Conservation (phyloP, 805 yeast species). For the Clavispora fructus region DNA sequence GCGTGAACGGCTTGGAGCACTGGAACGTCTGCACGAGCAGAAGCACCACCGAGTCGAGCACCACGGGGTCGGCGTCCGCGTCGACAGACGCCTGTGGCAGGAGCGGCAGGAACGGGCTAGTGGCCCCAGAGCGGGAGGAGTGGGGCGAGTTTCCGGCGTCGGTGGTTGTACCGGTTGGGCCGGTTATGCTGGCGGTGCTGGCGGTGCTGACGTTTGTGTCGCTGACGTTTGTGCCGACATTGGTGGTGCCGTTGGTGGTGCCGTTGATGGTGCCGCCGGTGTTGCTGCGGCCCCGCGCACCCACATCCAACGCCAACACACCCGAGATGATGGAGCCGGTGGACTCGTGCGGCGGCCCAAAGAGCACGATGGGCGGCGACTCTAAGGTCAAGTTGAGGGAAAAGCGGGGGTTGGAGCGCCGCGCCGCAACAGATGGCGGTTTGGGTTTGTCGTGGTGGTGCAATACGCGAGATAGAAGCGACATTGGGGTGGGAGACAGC, state of each 20-base stretch:
- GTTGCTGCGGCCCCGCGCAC: neutral
- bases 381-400: slow-evolving; percentile 63
- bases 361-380: slow-evolving; percentile 85
- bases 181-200: no score
- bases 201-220: no score
- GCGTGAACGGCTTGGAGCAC: slow-evolving; percentile 62
- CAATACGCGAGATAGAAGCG: slow-evolving; percentile 20
- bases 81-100: slow-evolving; percentile 2
- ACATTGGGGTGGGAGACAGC: slow-evolving; percentile 8
- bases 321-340: slow-evolving; percentile 88
- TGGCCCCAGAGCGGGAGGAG: no score
- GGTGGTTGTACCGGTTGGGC: no score
- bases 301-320: slow-evolving; percentile 47
- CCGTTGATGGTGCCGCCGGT: no score
- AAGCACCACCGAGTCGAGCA: slow-evolving; percentile 55
- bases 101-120: neutral
- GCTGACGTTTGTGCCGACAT: no score
- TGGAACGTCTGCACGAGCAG: slow-evolving; percentile 68
- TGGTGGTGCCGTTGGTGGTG: no score
- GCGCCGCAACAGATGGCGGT: neutral
- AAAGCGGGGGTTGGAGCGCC: slow-evolving; percentile 22
- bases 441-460: slow-evolving; percentile 15
- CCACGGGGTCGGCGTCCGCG: slow-evolving; percentile 33
- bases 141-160: no score
- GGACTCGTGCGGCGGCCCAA: slow-evolving; percentile 72